Evolutionary conservation across 139 green algal species (phyloP).

Genomic region (Asterochloris sp.): DNA sequence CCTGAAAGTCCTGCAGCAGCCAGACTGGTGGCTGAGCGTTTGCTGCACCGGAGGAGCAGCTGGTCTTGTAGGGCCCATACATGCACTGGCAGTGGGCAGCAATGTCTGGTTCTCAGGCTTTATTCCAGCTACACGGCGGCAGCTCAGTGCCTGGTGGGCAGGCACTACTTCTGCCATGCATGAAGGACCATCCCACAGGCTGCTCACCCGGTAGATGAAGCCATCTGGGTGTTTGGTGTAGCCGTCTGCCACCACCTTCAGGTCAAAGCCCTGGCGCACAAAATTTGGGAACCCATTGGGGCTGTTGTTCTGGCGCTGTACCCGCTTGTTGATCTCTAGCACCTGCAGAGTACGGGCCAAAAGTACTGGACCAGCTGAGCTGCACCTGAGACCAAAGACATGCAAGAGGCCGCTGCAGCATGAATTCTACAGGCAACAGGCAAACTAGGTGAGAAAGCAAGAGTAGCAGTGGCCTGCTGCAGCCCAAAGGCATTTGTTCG

Average conservation of each 20-base stretch:
- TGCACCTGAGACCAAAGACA: too few species aligned
- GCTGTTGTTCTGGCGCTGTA: conserved; percentile 80
- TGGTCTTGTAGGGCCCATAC: background rate
- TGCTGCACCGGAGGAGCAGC: background rate
- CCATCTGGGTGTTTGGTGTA: conserved; percentile 44
- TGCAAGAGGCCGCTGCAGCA: too few species aligned
- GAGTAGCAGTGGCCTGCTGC: too few species aligned
- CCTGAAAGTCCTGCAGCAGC: conserved; percentile 55
- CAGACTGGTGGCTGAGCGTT: background rate
- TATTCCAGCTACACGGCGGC: too few species aligned
- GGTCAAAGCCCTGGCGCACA: conserved; percentile 86
- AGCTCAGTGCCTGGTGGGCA: background rate
- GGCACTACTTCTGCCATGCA: background rate
- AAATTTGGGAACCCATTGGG: conserved; percentile 83
- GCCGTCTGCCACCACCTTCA: conserved; percentile 68
- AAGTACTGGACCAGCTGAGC: background rate
- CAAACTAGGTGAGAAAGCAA: too few species aligned
- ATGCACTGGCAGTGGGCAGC: background rate
- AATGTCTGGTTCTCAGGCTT: background rate
- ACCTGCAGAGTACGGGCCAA: conserved; percentile 39
- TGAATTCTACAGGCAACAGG: too few species aligned
- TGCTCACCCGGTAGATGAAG: conserved; percentile 70
- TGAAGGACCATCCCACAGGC: background rate
- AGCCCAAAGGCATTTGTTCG: too few species aligned
- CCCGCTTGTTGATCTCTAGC: conserved; percentile 73